Evolutionary conservation across 1,139 yeast genomes (phyloP), one percentile per base, ranked within the genome.

Genomic region (Yamadazyma blattariae): DNA sequence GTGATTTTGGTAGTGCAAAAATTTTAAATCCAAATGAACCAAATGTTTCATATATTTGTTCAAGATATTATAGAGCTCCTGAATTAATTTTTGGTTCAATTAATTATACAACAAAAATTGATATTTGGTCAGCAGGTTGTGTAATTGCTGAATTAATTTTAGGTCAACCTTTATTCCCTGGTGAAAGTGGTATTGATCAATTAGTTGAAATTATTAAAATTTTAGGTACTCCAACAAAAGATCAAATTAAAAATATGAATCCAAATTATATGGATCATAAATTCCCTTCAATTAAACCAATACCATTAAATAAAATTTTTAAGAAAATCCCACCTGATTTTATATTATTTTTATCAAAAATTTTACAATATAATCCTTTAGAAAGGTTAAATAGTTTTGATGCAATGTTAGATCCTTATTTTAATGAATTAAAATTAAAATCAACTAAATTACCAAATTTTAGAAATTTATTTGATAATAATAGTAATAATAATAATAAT

Each of bases 81-180:
- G 95, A 87, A 59, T 74, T 87, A 51, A 87, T 87, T 40, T 88
- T 87, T 61, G 96, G 95, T 16, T 94, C 96, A 10, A 83, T 92
- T 7, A 85, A 86, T 59, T 87, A 87, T 61, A 88, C 98, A n/a
- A 89, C 97, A 28, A 90, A 90, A 61, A 92, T 92, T 49, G 98
- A 92, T 59, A 81, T 92, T 37, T 92, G 98, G 98, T 87, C 96
- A 14, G 90, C 96, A 10, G 97, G 96, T 15, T 92, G 98, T 66
- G 98, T 92, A 25, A 89, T 92, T 88, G 97, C 97, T 4, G 98
- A 92, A 63, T 69, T 92, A 52, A 79, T 90, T 49, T 74, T 92
- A 39, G 97, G 98, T 8, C 97, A 89, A 58, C 98, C 98, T 5
- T 70, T 92, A 45, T 92, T 92, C 65, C 98, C 98, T 8, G 98